A percentile compares a stretch with the other conserved stretches of the same genome.
Evolutionary conservation across 1,284 basidiomycete genomes (phyloP).

Genomic region (Apiotrichum veenhuisii): DNA sequence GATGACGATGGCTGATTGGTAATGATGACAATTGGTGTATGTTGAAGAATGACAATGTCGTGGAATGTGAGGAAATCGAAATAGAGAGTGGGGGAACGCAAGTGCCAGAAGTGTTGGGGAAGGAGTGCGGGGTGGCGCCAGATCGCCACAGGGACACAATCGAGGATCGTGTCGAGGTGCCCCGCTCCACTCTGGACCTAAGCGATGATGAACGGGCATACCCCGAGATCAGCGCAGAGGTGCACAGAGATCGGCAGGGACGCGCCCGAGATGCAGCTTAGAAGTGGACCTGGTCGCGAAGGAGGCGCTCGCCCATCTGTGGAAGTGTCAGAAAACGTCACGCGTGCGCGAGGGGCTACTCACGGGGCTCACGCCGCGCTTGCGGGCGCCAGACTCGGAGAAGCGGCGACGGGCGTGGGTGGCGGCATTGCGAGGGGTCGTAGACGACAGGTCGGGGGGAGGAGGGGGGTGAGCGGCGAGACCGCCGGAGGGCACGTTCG

Average conservation of each 20-base stretch:
- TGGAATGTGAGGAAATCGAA: neutral
- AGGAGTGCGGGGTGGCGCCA: too few relatives aligned
- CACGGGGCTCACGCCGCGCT: constrained; percentile 45
- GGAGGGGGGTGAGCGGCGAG: constrained; percentile 19
- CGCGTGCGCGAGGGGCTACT: constrained; percentile 11
- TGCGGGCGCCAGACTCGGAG: constrained; percentile 35
- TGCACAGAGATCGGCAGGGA: neutral
- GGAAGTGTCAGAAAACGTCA: constrained; percentile 2
- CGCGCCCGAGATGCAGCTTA: constrained; percentile 7
- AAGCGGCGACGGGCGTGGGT: constrained; percentile 19
- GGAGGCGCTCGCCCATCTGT: constrained; percentile 45
- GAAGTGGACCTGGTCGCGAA: constrained; percentile 46
- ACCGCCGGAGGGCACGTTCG: constrained; percentile 1
- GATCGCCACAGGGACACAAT: too few relatives aligned
- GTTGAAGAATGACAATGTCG: neutral
- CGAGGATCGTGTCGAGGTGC: too few relatives aligned
- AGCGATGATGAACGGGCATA: too few relatives aligned
- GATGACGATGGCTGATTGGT: neutral
- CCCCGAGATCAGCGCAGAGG: too few relatives aligned
- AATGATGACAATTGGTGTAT: neutral
- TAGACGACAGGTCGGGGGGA: neutral
- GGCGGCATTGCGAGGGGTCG: neutral
- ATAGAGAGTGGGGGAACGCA: too few relatives aligned
- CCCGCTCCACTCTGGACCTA: too few relatives aligned
- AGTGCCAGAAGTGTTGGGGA: too few relatives aligned